A percentile compares a stretch with the other conserved stretches of the same genome.
Conservation (phyloP, 345 rosid genomes). For the Heritiera fomes region DNA sequence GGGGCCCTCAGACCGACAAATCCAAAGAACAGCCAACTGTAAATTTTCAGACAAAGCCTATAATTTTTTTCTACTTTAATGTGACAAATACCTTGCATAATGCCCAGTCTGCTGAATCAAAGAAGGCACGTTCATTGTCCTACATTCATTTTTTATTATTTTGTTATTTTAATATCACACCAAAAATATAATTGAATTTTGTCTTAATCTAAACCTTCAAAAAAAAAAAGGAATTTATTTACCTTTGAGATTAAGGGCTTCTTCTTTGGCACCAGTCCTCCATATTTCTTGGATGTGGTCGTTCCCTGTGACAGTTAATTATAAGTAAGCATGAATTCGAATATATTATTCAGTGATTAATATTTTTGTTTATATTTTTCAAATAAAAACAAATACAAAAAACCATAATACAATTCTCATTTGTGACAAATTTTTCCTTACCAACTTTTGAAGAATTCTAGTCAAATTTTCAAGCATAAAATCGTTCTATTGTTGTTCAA, state of each 20-base stretch:
- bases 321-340: too few species aligned
- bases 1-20: conserved; percentile 17
- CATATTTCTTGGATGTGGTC: conserved; percentile 51
- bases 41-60: not conserved
- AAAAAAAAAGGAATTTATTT: not conserved
- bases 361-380: too few species aligned
- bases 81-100: conserved; percentile 59
- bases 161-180: not conserved
- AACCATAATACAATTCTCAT: too few species aligned
- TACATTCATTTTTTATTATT: conserved; percentile 20
- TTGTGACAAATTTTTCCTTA: not conserved
- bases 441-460: not conserved
- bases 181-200: not conserved
- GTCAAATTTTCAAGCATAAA: not conserved
- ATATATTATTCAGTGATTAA: not conserved
- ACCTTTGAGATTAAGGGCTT: conserved; percentile 79
- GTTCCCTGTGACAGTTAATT: conserved; percentile 21
- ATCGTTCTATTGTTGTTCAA: not conserved
- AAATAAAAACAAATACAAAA: too few species aligned
- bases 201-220: not conserved
- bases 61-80: not conserved
- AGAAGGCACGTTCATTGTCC: conserved; percentile 82
- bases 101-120: conserved; percentile 97
- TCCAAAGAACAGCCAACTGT: not conserved
- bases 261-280: conserved; percentile 80